These are phyloP conservation scores for Lodderomyces metapsilosis DNA, from an alignment of 1,139 yeast species.

Conservation along the genomic window DNA sequence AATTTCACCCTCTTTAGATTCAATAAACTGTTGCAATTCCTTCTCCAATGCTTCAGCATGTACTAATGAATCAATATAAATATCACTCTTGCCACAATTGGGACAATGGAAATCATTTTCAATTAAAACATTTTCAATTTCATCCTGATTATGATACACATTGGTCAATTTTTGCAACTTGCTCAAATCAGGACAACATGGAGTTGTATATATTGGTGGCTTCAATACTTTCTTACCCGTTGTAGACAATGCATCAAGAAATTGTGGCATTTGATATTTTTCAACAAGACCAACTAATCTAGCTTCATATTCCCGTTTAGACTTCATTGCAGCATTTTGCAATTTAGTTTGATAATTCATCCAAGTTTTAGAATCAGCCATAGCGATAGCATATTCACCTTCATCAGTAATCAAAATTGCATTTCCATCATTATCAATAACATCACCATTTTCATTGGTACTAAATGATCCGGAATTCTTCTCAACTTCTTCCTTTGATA, in stretches of 20 bases:
- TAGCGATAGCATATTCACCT: slow-evolving; percentile 92
- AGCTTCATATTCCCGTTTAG: slow-evolving; percentile 40
- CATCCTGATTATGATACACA: slow-evolving; percentile 38
- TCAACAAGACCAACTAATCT: slow-evolving; percentile 35
- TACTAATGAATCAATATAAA: slow-evolving; percentile 69
- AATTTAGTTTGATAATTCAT: slow-evolving; percentile 75
- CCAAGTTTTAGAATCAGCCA: slow-evolving; percentile 95
- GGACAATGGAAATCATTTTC: slow-evolving; percentile 93
- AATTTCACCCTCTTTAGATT: slow-evolving; percentile 40
- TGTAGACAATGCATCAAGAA: slow-evolving; percentile 60
- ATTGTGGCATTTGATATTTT: slow-evolving; percentile 41
- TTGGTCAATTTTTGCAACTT: slow-evolving; percentile 54
- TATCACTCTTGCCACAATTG: slow-evolving; percentile 71
- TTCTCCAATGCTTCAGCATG: slow-evolving; percentile 59
- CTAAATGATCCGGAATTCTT: slow-evolving; percentile 29
- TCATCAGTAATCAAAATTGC: slow-evolving; percentile 85
- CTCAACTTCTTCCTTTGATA: slow-evolving; percentile 48
- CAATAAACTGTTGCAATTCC: slow-evolving; percentile 52
- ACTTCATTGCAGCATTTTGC: slow-evolving; percentile 50
- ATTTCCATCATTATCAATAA: slow-evolving; percentile 64
- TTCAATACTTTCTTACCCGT: slow-evolving; percentile 62
- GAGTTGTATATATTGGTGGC: slow-evolving; percentile 76
- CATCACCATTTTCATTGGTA: slow-evolving; percentile 46
- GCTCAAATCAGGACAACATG: slow-evolving; percentile 64
- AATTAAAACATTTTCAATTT: slow-evolving; percentile 67